Evolutionary conservation across 441 rosid species (phyloP).

Genomic region (Corymbia calophylla): DNA sequence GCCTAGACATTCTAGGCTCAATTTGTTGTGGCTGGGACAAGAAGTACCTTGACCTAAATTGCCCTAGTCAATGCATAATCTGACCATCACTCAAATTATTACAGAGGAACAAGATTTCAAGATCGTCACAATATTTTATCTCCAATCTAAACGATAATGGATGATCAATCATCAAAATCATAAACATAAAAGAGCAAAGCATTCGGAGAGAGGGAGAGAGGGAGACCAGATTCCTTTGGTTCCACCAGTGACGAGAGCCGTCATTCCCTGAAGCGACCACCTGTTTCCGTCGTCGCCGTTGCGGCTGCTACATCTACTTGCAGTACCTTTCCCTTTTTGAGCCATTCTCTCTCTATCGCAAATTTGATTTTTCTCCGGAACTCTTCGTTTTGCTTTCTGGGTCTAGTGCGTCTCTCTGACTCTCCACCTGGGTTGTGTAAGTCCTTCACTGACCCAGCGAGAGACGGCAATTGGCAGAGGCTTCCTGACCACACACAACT

Average conservation of each 20-base stretch:
- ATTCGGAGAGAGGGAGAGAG: no score
- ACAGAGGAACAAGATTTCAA: neutral
- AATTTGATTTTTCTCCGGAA: neutral
- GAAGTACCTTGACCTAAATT: neutral
- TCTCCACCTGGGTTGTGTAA: neutral
- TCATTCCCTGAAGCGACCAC: constrained; percentile 32
- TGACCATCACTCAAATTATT: neutral
- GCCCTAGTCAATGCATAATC: neutral
- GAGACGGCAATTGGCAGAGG: neutral
- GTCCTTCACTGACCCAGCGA: neutral
- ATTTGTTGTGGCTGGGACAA: neutral
- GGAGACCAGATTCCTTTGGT: constrained; percentile 37
- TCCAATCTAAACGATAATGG: no score
- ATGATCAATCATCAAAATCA: neutral
- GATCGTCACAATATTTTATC: neutral
- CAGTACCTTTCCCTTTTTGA: neutral
- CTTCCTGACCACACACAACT: neutral
- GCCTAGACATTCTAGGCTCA: neutral
- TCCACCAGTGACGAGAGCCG: constrained; percentile 36
- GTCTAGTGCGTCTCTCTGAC: constrained; percentile 21
- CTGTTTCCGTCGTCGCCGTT: neutral
- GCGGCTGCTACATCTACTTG: no score
- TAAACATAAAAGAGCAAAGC: neutral
- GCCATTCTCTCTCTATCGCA: neutral
- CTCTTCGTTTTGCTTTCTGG: constrained; percentile 5